Evolutionary conservation across 495 filamentous ascomycete species (phyloP).

Genomic region (Aspergillus haitiensis): DNA sequence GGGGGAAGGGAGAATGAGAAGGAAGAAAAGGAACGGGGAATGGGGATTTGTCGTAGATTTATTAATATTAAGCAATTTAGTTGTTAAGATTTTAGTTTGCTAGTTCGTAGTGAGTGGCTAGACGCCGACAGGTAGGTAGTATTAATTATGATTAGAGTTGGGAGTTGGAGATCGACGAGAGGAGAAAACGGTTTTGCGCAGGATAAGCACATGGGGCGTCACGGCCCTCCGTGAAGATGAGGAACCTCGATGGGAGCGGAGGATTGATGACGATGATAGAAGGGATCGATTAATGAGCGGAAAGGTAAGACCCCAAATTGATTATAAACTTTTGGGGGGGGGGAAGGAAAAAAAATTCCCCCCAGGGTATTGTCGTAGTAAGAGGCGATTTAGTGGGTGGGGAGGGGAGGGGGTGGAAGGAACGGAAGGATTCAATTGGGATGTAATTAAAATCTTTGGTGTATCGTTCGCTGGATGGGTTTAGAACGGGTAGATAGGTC

Average conservation of each 20-base stretch:
- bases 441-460: not conserved
- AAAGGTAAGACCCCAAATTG: not conserved
- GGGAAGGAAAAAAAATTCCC: not conserved
- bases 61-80: conserved; percentile 1
- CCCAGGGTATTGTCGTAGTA: not conserved
- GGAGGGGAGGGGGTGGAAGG: not conserved
- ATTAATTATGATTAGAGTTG: not conserved
- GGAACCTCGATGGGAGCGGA: conserved; percentile 3
- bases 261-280: conserved; percentile 3
- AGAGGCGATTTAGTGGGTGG: not conserved
- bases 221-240: conserved; percentile 7
- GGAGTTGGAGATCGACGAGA: conserved; percentile 7
- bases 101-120: not conserved
- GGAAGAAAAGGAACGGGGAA: not conserved
- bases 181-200: conserved; percentile 4
- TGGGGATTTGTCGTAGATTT: conserved; percentile 1
- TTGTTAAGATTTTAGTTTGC: not conserved
- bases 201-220: conserved; percentile 14
- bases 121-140: not conserved
- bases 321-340: not conserved
- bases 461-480: not conserved
- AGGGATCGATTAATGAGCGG: not conserved
- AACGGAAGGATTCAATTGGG: not conserved
- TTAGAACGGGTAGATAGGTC: not conserved
- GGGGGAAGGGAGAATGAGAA: conserved; percentile 15